Conservation (phyloP, 257 asterid species). For the Perilla frutescens region DNA sequence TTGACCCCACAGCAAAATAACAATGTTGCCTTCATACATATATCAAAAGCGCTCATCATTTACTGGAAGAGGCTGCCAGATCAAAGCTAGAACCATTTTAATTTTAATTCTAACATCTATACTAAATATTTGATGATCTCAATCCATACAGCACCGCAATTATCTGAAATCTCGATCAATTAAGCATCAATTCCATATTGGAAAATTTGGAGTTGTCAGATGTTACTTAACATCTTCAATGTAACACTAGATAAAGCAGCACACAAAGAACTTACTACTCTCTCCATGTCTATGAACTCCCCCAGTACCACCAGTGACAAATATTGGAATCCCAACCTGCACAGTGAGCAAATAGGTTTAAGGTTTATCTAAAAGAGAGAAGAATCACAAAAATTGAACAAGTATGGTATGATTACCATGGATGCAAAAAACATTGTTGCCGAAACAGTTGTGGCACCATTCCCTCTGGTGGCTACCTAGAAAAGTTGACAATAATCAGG, state of each 20-base stretch:
- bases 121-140: neutral
- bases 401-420: slow-evolving; percentile 55
- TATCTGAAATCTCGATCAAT: slow-evolving; percentile 5
- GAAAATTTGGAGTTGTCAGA: slow-evolving; percentile 9
- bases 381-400: slow-evolving; percentile 4
- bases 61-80: neutral
- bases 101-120: slow-evolving; percentile 4
- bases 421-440: slow-evolving; percentile 94
- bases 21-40: neutral
- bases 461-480: slow-evolving; percentile 83
- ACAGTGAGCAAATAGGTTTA: slow-evolving; percentile 15
- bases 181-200: neutral
- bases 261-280: slow-evolving; percentile 58
- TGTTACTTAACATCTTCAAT: slow-evolving; percentile 24
- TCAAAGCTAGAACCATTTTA: slow-evolving; percentile 14
- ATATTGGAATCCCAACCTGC: slow-evolving; percentile 91
- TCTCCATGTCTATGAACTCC: slow-evolving; percentile 98
- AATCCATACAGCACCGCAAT: neutral
- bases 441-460: slow-evolving; percentile 98
- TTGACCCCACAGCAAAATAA: neutral
- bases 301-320: slow-evolving; percentile 96
- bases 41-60: neutral
- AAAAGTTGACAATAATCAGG: slow-evolving; percentile 36
- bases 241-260: slow-evolving; percentile 17
- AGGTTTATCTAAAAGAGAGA: slow-evolving; percentile 15